These are phyloP conservation scores for Poterioochromonas sp. DNA, from an alignment of 352 stramenopile species.

Conservation along the genomic window DNA sequence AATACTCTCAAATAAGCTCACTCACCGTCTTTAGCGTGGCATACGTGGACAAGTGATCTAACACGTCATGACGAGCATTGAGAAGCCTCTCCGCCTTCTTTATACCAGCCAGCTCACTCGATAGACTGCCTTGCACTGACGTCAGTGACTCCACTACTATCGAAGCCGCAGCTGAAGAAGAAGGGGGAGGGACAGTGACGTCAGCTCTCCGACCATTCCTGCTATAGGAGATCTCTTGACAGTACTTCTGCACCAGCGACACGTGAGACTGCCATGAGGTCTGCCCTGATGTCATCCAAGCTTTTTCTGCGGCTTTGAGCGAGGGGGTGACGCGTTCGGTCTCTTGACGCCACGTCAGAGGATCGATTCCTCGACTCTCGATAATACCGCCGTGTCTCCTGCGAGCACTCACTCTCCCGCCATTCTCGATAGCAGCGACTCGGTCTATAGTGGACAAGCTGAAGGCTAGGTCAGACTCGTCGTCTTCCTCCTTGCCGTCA, in stretches of 20 bases:
- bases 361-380: neutral
- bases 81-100: too few relatives aligned
- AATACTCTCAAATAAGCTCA: neutral
- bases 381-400: neutral
- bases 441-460: neutral
- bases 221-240: neutral
- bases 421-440: neutral
- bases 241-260: neutral
- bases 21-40: neutral
- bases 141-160: too few relatives aligned
- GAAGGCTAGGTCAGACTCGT: neutral
- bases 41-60: neutral
- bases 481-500: neutral
- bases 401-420: neutral
- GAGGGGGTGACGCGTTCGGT: conserved; percentile 12
- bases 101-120: too few relatives aligned
- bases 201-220: neutral
- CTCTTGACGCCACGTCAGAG: neutral
- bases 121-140: too few relatives aligned
- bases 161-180: too few relatives aligned
- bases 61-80: too few relatives aligned
- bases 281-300: too few relatives aligned
- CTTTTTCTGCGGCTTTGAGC: too few relatives aligned
- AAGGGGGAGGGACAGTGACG: too few relatives aligned
- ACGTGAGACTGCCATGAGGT: too few relatives aligned